Base-by-base conservation (phyloP, 495 filamentous ascomycete genomes). In the Haplographium delicatum region DNA sequence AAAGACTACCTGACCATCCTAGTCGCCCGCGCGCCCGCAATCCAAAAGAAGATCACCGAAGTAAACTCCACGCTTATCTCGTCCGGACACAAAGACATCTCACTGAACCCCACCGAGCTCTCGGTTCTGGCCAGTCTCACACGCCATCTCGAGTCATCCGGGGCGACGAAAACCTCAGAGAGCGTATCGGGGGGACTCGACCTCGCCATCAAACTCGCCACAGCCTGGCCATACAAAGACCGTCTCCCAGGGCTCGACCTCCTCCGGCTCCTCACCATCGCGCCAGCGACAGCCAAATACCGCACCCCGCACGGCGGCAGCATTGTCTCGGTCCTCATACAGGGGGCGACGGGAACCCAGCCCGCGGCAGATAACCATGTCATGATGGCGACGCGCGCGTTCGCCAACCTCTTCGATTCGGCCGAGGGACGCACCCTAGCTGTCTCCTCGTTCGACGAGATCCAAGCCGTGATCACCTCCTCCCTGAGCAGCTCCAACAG, bases 371-470 rank as follows among this genome's bases (percentile, higher is more conserved):
- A 73, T 27, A 96, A 96, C 62, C 87, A 86, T 59, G 78, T 83
- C 25, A 95, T 97, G 87, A 81, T 97, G 66, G 78, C 86, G 0
- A 69, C 87, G 34, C 89, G 94, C 9, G 76, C 83, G 11, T 76
- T 95, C 40, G 83, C 79, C n/a, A 99, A 99, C 50, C 70, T 97
- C 5, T 97, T 96, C 66, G 79, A 81, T 47, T 89, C 86, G 0
- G 63, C 75, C 3, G 69, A 81, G 47, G 93, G 93, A 26, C 80
- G 86, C 9, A 64, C 72, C 15, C 68, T 91, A 1, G 78, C 78
- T 0, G 68, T 78, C 3, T 64, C 65, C 13, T 67, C 74, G 26
- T 87, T 87, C 44, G 80, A 84, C 50, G 66, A 69, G 35, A 72
- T 83, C 25, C 59, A 80, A 9, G 65, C 70, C 10, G 64, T 79